Base-by-base conservation (phyloP, 306 rosid genomes). In the Fagus crenata region DNA sequence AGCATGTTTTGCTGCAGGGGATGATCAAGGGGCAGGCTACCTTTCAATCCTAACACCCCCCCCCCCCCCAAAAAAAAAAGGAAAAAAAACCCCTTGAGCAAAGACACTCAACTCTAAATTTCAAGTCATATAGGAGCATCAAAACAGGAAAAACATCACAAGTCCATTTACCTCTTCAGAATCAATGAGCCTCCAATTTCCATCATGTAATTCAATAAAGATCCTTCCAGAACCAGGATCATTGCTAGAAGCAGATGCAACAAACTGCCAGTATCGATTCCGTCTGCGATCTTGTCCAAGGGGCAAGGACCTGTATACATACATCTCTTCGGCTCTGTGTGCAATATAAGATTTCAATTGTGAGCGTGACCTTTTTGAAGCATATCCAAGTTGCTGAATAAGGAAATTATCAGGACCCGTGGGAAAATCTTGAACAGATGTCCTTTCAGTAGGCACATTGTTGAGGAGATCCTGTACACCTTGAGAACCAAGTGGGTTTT, bases 151-250 rank as follows among this genome's bases (percentile, higher is more conserved):
- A 65, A 71, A 56, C 36, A 2, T 32, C n/a, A 39, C 22, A 51
- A 36, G 40, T 28, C 15, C 4, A 80, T 53, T 49, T 86, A 96
- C 99, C 98, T 91, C 99, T 85, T 88, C 96, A 31, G 96, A 88
- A 84, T 96, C 99, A 80, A 96, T 89, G 76, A 96, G 97, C 86
- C 84, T 87, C 99, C 98, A 96, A 39, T 82, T 88, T 75, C 97
- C 97, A 79, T 89, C 95, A 72, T 84, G 89, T 78, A 84, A 84
- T 86, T 96, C 99, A 76, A 88, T 78, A 72, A 96, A 92, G 69
- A 96, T 88, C 89, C 99, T 92, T 68, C 97, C 99, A 81, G 99
- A 89, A 85, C 99, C 98, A 78, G 99, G 99, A 82, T 96, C 99
- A 79, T 80, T 86, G 82, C 96, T 89, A 67, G 99, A 96, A 65